Base-by-base conservation (phyloP, 1,139 yeast species). In the Geotrichum histeridarum region DNA sequence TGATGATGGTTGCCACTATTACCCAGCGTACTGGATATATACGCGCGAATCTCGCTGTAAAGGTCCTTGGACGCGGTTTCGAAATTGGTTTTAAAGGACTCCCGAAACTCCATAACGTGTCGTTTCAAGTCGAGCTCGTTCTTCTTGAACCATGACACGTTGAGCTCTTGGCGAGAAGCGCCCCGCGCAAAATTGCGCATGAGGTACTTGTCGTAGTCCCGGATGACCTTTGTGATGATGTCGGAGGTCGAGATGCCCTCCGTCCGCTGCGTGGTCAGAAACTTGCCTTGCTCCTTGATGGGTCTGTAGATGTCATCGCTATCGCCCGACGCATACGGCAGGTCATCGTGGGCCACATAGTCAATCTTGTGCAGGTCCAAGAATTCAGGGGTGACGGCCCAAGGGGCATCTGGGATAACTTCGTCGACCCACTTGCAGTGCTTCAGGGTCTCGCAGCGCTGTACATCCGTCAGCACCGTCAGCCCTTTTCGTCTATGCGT, bases 391-490 rank as follows among this genome's bases (percentile, higher is more conserved):
- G 93, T 86, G 33, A 93, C 93, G 64, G 86, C 80, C 99, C 99
- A 93, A 11, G 99, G 99, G 1, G 97, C 96, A 69, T 87, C 77
- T 31, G 93, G 90, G 51, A 93, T 78, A 22, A 93, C 98, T 68
- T 93, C 98, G 68, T 93, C 98, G 27, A 93, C 99, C 99, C 99
- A 93, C 65, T 77, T 82, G 70, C 99, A 93, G 71, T 93, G 99
- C 58, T 78, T 77, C 59, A 93, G 75, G 6, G 97, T 86, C 61
- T 93, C 99, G 63, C 85, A 82, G 59, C 99, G 80, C 69, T 93
- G 98, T 60, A 80, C 74, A 67, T 90, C 99, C 2, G 87, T 79
- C 57, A 93, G 76, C 7, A 93, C 99, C 0, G 99, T 93, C 61
- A 93, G 74, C 1, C 99, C 99, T 69, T 93, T 93, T 59, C 93